Conservation (phyloP, 768 basidiomycete species). For the Favolaschia claudopus region DNA sequence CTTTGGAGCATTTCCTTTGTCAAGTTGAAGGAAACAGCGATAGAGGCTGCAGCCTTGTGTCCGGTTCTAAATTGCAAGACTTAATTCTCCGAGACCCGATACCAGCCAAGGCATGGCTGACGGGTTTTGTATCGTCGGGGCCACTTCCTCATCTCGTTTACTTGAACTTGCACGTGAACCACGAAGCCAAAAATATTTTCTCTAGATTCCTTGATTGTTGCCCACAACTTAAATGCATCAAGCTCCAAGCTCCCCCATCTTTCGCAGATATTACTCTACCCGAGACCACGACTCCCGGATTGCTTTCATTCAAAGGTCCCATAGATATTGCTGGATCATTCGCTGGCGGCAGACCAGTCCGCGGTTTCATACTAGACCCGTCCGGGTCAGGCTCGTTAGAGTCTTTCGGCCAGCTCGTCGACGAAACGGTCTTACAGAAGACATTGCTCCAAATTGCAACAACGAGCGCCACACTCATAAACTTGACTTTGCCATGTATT, state of each 20-base stretch:
- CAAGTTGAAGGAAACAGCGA: neutral
- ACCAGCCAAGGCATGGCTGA: neutral
- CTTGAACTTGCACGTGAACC: neutral
- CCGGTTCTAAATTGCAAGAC: neutral
- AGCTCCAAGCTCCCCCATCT: neutral
- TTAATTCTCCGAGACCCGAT: neutral
- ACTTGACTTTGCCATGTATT: neutral
- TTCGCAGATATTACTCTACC: constrained; percentile 6
- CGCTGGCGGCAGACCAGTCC: constrained; percentile 6
- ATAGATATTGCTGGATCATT: constrained; percentile 4
- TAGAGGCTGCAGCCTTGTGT: constrained; percentile 1
- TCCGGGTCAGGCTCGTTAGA: too few relatives aligned
- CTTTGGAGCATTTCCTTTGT: neutral
- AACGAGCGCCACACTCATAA: neutral
- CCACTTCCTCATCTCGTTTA: constrained; percentile 1
- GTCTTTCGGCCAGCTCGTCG: neutral
- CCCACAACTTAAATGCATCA: constrained; percentile 4
- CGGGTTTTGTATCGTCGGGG: neutral
- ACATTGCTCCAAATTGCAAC: constrained; percentile 2
- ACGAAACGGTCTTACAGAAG: neutral
- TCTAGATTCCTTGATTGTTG: constrained; percentile 13
- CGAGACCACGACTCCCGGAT: constrained; percentile 2
- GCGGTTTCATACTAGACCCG: neutral
- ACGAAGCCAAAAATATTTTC: constrained; percentile 1
- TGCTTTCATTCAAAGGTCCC: neutral